Evolutionary conservation across 2,329 filamentous ascomycete genomes (phyloP).

Genomic region (Fulvia fulva): DNA sequence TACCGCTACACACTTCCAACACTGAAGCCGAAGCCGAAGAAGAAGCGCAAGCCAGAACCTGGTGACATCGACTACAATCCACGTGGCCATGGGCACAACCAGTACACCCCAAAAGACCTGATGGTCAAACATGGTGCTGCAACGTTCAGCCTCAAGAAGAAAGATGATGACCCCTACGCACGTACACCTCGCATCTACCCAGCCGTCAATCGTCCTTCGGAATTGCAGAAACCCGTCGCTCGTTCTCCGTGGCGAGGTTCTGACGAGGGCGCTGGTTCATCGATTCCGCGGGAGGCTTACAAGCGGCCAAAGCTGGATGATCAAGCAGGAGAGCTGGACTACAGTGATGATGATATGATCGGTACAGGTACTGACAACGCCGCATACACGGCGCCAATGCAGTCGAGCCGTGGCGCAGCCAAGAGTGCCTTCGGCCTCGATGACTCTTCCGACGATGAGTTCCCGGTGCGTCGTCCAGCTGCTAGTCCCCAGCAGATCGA

Average conservation of each 20-base stretch:
- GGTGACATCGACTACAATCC: conserved; percentile 17
- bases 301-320: background rate
- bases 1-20: conserved; percentile 18
- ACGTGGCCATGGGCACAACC: conserved; percentile 26
- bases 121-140: conserved; percentile 28
- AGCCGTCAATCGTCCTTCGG: background rate
- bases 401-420: background rate
- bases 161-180: conserved; percentile 9
- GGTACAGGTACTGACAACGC: background rate
- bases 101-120: conserved; percentile 28
- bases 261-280: conserved; percentile 6
- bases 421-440: background rate
- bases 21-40: background rate
- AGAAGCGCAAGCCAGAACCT: conserved; percentile 22
- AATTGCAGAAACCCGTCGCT: background rate
- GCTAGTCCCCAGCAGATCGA: background rate
- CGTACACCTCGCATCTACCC: conserved; percentile 9
- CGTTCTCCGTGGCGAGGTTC: conserved; percentile 3
- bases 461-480: background rate
- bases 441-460: background rate
- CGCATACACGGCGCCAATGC: background rate
- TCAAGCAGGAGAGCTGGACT: background rate
- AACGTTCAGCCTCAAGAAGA: conserved; percentile 15
- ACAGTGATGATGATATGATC: background rate
- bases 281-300: background rate